phyloP scores from a whole-genome alignment of 1,284 basidiomycete genomes.

The Trichosporon sp. region DNA sequence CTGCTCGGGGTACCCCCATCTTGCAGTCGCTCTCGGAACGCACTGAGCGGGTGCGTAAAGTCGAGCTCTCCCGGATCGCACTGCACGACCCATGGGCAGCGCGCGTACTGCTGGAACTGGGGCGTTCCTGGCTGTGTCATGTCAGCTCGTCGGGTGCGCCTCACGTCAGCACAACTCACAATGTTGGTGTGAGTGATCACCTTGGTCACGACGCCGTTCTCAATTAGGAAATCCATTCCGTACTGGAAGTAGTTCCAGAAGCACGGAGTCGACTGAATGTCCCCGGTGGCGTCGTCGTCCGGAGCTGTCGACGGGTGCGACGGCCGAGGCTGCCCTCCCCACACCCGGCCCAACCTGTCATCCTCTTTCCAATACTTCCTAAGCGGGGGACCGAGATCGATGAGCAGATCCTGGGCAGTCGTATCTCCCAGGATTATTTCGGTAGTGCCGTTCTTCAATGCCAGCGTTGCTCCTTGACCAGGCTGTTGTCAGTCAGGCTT shows the following conservation, averaged over 20 bases:
- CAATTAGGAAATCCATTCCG: conserved; percentile 79
- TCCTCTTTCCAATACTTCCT: conserved; percentile 82
- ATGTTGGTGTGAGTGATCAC: conserved; percentile 82
- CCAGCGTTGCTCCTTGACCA: conserved; percentile 69
- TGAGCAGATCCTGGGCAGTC: conserved; percentile 74
- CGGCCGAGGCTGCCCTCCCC: conserved; percentile 34
- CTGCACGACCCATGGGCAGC: conserved; percentile 78
- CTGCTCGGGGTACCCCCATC: background rate
- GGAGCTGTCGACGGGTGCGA: background rate
- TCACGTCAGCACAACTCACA: conserved; percentile 59
- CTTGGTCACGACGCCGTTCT: conserved; percentile 72
- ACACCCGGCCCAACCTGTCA: conserved; percentile 66
- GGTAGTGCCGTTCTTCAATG: conserved; percentile 55
- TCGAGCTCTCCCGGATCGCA: conserved; percentile 34
- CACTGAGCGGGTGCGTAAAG: conserved; percentile 34
- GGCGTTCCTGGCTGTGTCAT: conserved; percentile 75
- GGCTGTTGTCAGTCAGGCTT: conserved; percentile 59
- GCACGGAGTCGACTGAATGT: conserved; percentile 58
- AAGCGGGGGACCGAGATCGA: conserved; percentile 77
- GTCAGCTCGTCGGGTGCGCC: background rate
- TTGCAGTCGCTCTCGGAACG: conserved; percentile 31
- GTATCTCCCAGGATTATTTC: conserved; percentile 73
- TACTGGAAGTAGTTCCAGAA: conserved; percentile 92
- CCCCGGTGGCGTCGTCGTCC: background rate
- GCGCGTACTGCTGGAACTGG: conserved; percentile 81